Base-by-base conservation (phyloP, 257 asterid genomes). In the Gentiana dahurica region DNA sequence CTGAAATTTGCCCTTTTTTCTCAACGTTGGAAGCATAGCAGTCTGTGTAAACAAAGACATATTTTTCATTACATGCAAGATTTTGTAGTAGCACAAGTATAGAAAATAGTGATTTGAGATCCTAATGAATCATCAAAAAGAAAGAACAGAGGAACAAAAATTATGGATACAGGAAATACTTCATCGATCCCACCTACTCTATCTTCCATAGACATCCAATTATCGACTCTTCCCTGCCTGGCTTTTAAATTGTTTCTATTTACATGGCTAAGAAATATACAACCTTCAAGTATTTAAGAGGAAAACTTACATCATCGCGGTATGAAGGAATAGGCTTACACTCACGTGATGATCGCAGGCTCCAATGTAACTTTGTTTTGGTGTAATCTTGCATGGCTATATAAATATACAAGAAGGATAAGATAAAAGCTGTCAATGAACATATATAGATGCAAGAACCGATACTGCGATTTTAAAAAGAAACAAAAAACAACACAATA, bases 261-360 rank as follows among this genome's bases (percentile, higher is more conserved):
- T 41, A 10, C 46, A 15, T 15, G 24, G 24, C 24, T 15, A 15
- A 15, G 24, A 15, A 15, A 15, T 15, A 15, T 4, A 41, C 24
- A 41, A 41, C 9, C 6, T 41, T 41, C 46, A 41, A 41, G 46
- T 41, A 41, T 41, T 41, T 44, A 58, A 36, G 35, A 15, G 37
- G 51, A 65, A 53, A 60, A 58, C 87, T 85, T 70, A 86, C 94
- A 63, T 89, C 86, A 65, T 89, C 97, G 48, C 76, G 77, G 68
- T 89, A 89, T 5, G 95, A 66, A 37, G 71, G 12, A 70, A 78
- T 81, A 37, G 79, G 72, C 53, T 71, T 89, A 37, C 95, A 90
- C 12, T 71, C 81, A 15, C 97, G 83, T 57, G 90, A 69, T 7
- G 97, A 89, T 51, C 97, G 95, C 51, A 66, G 94, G 97, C 82